A percentile compares a stretch with the other conserved stretches of the same genome.
Evolutionary conservation across 306 rosid genomes (phyloP).

Genomic region (Myrica gale): DNA sequence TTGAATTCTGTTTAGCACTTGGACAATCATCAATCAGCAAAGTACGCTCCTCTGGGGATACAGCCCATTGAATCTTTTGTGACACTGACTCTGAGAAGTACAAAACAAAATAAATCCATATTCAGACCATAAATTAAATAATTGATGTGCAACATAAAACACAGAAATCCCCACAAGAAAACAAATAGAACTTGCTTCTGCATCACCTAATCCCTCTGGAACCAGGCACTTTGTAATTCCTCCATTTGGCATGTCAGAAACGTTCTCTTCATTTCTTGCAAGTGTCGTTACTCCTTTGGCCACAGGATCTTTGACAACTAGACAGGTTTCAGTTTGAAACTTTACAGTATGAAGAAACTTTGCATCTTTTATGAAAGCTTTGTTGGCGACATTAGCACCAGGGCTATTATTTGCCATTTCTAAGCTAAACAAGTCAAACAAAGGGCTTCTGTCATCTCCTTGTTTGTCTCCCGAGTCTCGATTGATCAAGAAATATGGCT

Average conservation of each 20-base stretch:
- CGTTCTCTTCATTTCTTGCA: constrained; percentile 12
- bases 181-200: constrained; percentile 18
- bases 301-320: constrained; percentile 16
- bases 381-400: constrained; percentile 15
- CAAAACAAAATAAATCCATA: constrained; percentile 16
- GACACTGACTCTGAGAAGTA: constrained; percentile 23
- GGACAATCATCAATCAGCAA: constrained; percentile 21
- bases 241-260: constrained; percentile 16
- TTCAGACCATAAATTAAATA: constrained; percentile 6
- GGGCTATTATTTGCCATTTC: constrained; percentile 32
- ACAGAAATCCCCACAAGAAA: background rate
- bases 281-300: constrained; percentile 23
- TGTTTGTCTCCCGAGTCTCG: constrained; percentile 26
- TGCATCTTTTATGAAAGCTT: constrained; percentile 11
- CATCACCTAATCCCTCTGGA: constrained; percentile 38
- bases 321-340: constrained; percentile 23
- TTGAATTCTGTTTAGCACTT: constrained; percentile 7
- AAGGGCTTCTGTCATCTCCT: constrained; percentile 30
- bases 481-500: constrained; percentile 29
- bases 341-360: constrained; percentile 19
- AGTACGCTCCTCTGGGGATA: constrained; percentile 11
- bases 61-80: constrained; percentile 31
- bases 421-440: constrained; percentile 32
- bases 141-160: background rate
- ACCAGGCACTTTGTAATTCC: constrained; percentile 26